phyloP scores from a whole-genome alignment of 306 rosid species.

The Biancaea sappan region DNA sequence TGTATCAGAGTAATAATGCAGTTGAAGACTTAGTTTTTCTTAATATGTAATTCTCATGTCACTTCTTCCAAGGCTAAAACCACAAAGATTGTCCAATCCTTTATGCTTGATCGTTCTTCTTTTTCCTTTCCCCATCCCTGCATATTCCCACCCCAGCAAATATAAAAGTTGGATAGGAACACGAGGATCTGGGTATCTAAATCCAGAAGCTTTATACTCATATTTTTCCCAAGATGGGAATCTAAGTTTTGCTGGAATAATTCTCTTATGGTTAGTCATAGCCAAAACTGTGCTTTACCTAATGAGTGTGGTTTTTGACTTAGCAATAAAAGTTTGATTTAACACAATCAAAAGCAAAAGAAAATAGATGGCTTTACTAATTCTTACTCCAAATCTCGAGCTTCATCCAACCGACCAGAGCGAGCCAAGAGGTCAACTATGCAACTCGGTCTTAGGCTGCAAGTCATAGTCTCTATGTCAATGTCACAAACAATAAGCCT shows the following conservation, averaged over 20 bases:
- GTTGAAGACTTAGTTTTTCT: constrained; percentile 20
- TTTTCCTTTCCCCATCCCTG: constrained; percentile 67
- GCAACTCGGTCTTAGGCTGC: constrained; percentile 56
- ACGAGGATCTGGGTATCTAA: constrained; percentile 60
- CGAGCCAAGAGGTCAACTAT: constrained; percentile 72
- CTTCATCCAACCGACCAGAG: constrained; percentile 38
- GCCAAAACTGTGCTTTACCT: too few species aligned
- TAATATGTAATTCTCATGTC: constrained; percentile 39
- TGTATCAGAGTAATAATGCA: constrained; percentile 31
- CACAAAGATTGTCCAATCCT: constrained; percentile 58
- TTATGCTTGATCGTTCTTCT: constrained; percentile 51
- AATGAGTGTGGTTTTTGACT: too few species aligned
- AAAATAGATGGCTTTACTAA: constrained; percentile 59
- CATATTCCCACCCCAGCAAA: constrained; percentile 50
- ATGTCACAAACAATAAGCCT: constrained; percentile 35
- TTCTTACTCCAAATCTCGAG: constrained; percentile 47
- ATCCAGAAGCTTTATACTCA: constrained; percentile 54
- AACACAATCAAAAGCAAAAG: constrained; percentile 53
- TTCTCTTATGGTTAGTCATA: too few species aligned
- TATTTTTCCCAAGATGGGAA: constrained; percentile 56
- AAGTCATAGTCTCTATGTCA: constrained; percentile 43
- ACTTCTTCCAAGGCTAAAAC: constrained; percentile 54
- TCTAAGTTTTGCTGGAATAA: too few species aligned
- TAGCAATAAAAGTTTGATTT: too few species aligned
- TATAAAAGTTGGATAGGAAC: neutral